Percentiles rank a stretch among this genome's conserved stretches.
Evolutionary conservation across 2,329 filamentous ascomycete species (phyloP).

Genomic region (Curvularia hawaiiensis): DNA sequence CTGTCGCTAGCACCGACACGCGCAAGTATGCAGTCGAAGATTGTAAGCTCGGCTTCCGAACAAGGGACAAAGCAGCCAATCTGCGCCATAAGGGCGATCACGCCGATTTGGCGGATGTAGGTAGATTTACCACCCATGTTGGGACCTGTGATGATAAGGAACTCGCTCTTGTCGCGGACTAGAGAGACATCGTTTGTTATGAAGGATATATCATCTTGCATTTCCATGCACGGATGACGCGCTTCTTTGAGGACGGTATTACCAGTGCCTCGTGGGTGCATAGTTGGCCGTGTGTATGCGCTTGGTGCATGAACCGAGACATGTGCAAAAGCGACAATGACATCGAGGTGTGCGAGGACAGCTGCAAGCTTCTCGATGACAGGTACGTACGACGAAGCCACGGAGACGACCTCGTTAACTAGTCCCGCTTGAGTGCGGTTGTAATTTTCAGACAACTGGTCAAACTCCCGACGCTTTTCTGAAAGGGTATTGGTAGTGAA

Average conservation of each 20-base stretch:
- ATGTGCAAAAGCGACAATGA: conserved; percentile 92
- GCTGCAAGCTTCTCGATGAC: conserved; percentile 88
- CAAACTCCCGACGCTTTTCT: conserved; percentile 83
- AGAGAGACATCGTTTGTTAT: conserved; percentile 96
- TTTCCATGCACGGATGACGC: conserved; percentile 95
- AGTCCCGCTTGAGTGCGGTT: conserved; percentile 91
- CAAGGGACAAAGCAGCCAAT: conserved; percentile 96
- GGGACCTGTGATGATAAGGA: conserved; percentile 94
- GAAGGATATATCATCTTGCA: conserved; percentile 98
- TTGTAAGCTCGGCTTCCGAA: conserved; percentile 84
- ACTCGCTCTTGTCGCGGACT: conserved; percentile 77
- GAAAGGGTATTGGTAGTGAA: conserved; percentile 89
- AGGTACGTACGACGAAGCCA: conserved; percentile 92
- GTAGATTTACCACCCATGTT: conserved; percentile 99
- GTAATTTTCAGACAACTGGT: conserved; percentile 93
- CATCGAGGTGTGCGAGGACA: conserved; percentile 90
- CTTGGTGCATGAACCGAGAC: conserved; percentile 91
- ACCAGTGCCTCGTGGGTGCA: conserved; percentile 85
- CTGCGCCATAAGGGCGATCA: conserved; percentile 96
- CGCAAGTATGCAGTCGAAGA: conserved; percentile 96
- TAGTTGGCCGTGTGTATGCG: conserved; percentile 87
- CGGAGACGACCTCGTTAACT: conserved; percentile 88
- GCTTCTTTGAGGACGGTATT: conserved; percentile 91
- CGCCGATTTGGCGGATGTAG: conserved; percentile 96
- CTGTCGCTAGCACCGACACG: conserved; percentile 95